These are phyloP conservation scores for Mycena pura DNA, from an alignment of 768 basidiomycete species.

Conservation along the genomic window DNA sequence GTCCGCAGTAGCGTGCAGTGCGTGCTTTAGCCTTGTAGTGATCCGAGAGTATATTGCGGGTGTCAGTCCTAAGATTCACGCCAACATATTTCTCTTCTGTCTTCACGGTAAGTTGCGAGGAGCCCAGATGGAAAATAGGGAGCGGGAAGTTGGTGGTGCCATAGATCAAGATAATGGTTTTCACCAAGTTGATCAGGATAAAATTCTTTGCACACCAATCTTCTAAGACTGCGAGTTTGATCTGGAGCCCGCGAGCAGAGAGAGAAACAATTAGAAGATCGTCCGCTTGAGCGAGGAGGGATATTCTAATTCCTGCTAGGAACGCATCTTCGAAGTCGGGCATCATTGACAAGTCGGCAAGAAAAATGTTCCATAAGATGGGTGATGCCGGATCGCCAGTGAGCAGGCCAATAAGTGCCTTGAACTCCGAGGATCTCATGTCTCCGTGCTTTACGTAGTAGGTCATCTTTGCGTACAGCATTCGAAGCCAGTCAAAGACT, in stretches of 20 bases:
- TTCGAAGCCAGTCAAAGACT: no score
- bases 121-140: neutral
- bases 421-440: no score
- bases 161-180: slow-evolving; percentile 30
- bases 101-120: slow-evolving; percentile 1
- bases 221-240: slow-evolving; percentile 21
- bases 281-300: slow-evolving; percentile 36
- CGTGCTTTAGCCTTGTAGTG: no score
- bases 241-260: slow-evolving; percentile 21
- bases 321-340: slow-evolving; percentile 25
- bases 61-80: no score
- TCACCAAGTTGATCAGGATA: slow-evolving; percentile 32
- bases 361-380: no score
- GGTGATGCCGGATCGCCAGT: no score
- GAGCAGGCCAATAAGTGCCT: no score
- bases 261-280: slow-evolving; percentile 32
- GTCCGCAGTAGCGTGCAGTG: slow-evolving; percentile 23
- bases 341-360: slow-evolving; percentile 26
- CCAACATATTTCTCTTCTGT: slow-evolving; percentile 26
- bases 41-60: no score
- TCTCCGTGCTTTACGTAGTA: no score
- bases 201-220: slow-evolving; percentile 34
- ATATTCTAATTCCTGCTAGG: slow-evolving; percentile 13
- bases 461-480: no score
- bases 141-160: slow-evolving; percentile 5